Conservation (phyloP, 2,329 filamentous ascomycete genomes). For the Stagonosporopsis chrysanthemi region DNA sequence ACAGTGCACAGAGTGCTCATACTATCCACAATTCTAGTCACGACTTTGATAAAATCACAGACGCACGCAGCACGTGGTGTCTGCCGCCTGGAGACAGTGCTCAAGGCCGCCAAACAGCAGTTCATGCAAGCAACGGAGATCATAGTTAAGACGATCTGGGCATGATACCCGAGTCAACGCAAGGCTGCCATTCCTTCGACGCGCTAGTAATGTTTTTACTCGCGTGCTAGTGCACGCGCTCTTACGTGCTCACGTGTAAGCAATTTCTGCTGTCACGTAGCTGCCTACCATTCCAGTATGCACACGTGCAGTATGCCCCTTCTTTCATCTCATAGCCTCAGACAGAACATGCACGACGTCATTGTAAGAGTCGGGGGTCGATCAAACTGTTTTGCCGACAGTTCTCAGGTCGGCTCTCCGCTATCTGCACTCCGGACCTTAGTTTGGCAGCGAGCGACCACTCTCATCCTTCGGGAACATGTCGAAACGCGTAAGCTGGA, state of each 20-base stretch:
- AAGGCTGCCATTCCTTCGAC: slow-evolving; percentile 7
- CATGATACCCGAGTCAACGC: slow-evolving; percentile 12
- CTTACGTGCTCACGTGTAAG: slow-evolving; percentile 3
- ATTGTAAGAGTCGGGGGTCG: slow-evolving; percentile 28
- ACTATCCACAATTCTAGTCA: slow-evolving; percentile 1
- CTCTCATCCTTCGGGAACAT: slow-evolving; percentile 16
- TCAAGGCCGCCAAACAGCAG: background rate
- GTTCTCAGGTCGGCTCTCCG: slow-evolving; percentile 43
- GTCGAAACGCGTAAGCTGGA: slow-evolving; percentile 37
- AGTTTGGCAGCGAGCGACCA: slow-evolving; percentile 21
- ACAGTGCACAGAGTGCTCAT: background rate
- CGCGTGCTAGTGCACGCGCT: background rate
- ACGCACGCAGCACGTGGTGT: background rate
- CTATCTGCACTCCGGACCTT: slow-evolving; percentile 22
- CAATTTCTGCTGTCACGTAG: background rate
- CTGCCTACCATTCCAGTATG: background rate
- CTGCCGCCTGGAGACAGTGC: slow-evolving; percentile 3
- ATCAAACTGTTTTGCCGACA: slow-evolving; percentile 36
- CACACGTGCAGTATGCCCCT: background rate
- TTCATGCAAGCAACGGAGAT: background rate
- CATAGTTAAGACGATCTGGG: background rate
- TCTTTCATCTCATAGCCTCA: background rate
- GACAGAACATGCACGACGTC: background rate
- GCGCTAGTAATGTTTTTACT: background rate
- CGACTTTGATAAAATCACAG: background rate